Evolutionary conservation across 768 basidiomycete genomes (phyloP).

Genomic region (Rhodotorula diobovata): DNA sequence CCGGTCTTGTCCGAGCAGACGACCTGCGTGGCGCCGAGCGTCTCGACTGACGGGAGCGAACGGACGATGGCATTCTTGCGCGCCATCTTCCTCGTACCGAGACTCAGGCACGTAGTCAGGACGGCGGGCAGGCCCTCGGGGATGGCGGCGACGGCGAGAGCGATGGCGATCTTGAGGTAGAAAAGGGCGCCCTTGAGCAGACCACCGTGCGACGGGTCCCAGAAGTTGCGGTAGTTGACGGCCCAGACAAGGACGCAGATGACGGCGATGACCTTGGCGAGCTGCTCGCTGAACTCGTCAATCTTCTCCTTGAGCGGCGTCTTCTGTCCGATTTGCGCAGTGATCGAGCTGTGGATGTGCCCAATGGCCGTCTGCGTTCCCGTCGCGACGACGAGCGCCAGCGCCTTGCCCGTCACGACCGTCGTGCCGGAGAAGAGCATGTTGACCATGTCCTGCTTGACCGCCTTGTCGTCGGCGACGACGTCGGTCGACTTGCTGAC

Average conservation of each 20-base stretch:
- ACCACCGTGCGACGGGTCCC: constrained; percentile 88
- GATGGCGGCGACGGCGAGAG: constrained; percentile 96
- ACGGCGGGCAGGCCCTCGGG: constrained; percentile 98
- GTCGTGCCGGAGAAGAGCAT: constrained; percentile 97
- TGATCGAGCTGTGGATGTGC: constrained; percentile 94
- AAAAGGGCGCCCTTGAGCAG: constrained; percentile 89
- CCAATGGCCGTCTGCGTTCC: constrained; percentile 87
- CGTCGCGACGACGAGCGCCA: constrained; percentile 80
- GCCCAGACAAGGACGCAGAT: constrained; percentile 98
- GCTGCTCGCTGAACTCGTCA: constrained; percentile 95
- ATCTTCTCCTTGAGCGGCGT: constrained; percentile 95
- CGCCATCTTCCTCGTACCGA: constrained; percentile 99
- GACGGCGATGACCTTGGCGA: constrained; percentile 95
- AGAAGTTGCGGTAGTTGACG: constrained; percentile 93
- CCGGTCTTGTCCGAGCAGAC: constrained; percentile 99
- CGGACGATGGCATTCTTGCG: constrained; percentile 97
- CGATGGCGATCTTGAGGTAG: constrained; percentile 99
- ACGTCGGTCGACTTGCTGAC: constrained; percentile 72
- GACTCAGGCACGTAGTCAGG: constrained; percentile 90
- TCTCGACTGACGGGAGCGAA: constrained; percentile 94
- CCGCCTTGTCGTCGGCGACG: constrained; percentile 67
- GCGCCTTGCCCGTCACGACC: constrained; percentile 85
- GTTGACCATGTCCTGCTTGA: constrained; percentile 97
- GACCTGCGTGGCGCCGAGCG: constrained; percentile 93
- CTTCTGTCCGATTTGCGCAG: constrained; percentile 87